Conservation (phyloP, 495 filamentous ascomycete species). For the Mycothermus thermophilus region DNA sequence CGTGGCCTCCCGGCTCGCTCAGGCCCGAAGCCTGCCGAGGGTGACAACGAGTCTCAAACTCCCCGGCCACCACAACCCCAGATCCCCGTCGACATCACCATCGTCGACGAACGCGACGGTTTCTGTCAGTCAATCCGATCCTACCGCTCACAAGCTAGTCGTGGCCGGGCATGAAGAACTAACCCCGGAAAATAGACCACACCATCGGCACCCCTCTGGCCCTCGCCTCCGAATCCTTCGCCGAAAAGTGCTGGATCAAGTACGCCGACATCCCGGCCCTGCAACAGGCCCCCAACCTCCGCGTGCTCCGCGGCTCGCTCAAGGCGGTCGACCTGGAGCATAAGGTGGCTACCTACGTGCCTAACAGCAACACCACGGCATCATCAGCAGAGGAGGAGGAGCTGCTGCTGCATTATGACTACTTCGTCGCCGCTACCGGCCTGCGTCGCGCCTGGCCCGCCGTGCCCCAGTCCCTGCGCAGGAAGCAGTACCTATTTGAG, state of each 20-base stretch:
- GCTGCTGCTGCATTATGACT: constrained; percentile 44
- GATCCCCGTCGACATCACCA: constrained; percentile 47
- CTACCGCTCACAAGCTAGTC: too few relatives aligned
- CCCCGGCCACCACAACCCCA: too few relatives aligned
- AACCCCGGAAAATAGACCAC: too few relatives aligned
- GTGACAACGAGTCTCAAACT: constrained; percentile 12
- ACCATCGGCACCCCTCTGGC: constrained; percentile 52
- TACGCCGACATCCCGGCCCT: constrained; percentile 48
- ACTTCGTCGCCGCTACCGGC: constrained; percentile 47
- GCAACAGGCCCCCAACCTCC: constrained; percentile 35
- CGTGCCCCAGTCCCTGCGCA: constrained; percentile 41
- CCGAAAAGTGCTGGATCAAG: constrained; percentile 45
- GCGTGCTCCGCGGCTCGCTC: constrained; percentile 44
- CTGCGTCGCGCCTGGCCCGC: constrained; percentile 48
- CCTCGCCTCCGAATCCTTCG: constrained; percentile 40
- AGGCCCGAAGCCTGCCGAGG: constrained; percentile 10
- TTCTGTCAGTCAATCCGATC: constrained; percentile 48
- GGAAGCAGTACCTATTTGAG: constrained; percentile 45
- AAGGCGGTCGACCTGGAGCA: constrained; percentile 35
- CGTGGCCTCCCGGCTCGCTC: constrained; percentile 21
- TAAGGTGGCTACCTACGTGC: constrained; percentile 37
- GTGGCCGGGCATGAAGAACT: too few relatives aligned
- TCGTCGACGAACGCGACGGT: constrained; percentile 59
- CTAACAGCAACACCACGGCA: constrained; percentile 5
- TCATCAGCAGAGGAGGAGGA: too few relatives aligned